Evolutionary conservation across 1,139 yeast species (phyloP).

Genomic region (Suhomyces ambrosiae): DNA sequence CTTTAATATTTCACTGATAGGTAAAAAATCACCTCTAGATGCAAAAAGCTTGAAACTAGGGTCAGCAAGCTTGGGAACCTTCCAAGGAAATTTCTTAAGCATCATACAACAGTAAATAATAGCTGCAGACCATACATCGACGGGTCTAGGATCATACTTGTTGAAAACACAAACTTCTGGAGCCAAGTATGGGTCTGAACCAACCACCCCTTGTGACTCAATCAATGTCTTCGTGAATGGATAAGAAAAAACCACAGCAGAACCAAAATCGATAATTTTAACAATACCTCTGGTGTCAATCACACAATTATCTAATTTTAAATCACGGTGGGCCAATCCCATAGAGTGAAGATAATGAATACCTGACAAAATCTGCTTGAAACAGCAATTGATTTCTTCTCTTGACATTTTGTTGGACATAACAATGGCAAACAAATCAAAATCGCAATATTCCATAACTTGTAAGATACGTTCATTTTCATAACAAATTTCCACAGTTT

Average conservation of each 20-base stretch:
- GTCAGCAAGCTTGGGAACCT: constrained; percentile 86
- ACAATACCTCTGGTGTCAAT: constrained; percentile 83
- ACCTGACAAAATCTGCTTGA: constrained; percentile 83
- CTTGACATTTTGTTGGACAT: constrained; percentile 92
- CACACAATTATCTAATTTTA: constrained; percentile 92
- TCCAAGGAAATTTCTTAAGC: constrained; percentile 94
- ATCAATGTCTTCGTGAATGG: constrained; percentile 82
- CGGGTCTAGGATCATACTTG: constrained; percentile 87
- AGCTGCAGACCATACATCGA: constrained; percentile 94
- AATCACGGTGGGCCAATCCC: constrained; percentile 90
- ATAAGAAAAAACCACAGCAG: constrained; percentile 89
- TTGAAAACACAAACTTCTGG: constrained; percentile 90
- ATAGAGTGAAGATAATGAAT: constrained; percentile 81
- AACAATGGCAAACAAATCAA: constrained; percentile 89
- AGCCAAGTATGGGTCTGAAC: constrained; percentile 91
- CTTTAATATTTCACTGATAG: constrained; percentile 44
- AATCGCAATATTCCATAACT: constrained; percentile 95
- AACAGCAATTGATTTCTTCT: constrained; percentile 86
- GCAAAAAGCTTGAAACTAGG: constrained; percentile 74
- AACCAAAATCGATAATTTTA: constrained; percentile 90
- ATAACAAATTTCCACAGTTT: constrained; percentile 87
- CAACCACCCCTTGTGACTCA: constrained; percentile 88
- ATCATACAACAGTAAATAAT: constrained; percentile 95
- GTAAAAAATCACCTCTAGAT: constrained; percentile 47
- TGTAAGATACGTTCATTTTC: constrained; percentile 87